Evolutionary conservation across 441 rosid genomes (phyloP).

Genomic region (Populus hybrid): DNA sequence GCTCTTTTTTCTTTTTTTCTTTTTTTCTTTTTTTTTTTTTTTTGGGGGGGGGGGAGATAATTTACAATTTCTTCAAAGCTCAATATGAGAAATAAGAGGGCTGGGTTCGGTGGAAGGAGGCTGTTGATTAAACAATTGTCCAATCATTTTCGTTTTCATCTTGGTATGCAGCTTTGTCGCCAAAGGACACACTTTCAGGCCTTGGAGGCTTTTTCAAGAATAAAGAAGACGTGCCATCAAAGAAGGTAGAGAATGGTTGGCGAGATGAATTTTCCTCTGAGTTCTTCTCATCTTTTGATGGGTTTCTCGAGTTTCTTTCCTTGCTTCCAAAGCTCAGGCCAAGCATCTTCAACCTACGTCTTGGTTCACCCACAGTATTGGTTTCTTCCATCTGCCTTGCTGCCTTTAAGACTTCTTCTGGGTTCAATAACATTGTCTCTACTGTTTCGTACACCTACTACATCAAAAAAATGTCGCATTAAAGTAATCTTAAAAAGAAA

Average conservation of each 20-base stretch:
- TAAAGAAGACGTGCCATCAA: constrained; percentile 62
- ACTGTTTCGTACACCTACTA: constrained; percentile 65
- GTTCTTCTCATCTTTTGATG: constrained; percentile 33
- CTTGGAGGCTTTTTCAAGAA: constrained; percentile 56
- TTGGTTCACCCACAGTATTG: constrained; percentile 31
- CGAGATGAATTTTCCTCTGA: constrained; percentile 37
- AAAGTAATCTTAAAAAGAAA: background rate
- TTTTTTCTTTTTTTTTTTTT: too few relatives aligned
- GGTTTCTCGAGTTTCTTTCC: constrained; percentile 37
- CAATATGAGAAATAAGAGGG: background rate
- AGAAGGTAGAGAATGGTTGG: constrained; percentile 55
- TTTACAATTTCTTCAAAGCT: background rate
- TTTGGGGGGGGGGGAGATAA: background rate
- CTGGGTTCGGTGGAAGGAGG: background rate
- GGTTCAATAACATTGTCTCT: constrained; percentile 53
- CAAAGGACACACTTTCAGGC: constrained; percentile 29
- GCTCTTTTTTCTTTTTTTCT: too few relatives aligned
- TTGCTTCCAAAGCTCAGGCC: constrained; percentile 49
- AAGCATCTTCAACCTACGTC: constrained; percentile 41
- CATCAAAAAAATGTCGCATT: background rate
- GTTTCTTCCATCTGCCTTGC: constrained; percentile 42
- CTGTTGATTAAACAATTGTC: constrained; percentile 34
- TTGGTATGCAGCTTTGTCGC: constrained; percentile 8
- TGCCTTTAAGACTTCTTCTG: constrained; percentile 56
- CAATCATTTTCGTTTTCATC: constrained; percentile 46